Base-by-base conservation (phyloP, 2,329 filamentous ascomycete genomes). In the Pleoardoris graminearum region DNA sequence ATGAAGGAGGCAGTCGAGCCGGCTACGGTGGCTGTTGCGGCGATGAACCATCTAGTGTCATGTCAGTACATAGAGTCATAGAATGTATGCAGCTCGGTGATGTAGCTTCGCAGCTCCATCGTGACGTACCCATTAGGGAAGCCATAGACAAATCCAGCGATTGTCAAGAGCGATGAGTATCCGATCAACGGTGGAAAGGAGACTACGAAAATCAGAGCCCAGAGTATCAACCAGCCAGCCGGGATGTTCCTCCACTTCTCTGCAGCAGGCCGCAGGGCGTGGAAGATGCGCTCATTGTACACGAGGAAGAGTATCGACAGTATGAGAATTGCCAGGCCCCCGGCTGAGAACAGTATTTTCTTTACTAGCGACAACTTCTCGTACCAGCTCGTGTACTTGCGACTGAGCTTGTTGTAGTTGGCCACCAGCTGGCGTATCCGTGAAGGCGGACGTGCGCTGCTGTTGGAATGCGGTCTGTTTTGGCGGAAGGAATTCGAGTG, bases 111-210 rank as follows among this genome's bases (percentile, higher is more conserved):
- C n/a, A n/a, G n/a, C n/a, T n/a, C n/a, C n/a, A n/a, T n/a, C n/a
- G n/a, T n/a, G n/a, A n/a, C n/a, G n/a, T n/a, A n/a, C n/a, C 85
- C 85, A 66, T 85, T 84, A 51, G 85, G 85, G 62, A 89, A 81
- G 0, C 87, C 87, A 69, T 87, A 90, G 14, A 90, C 82, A 65
- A 89, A 90, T 0, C 87, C 87, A 3, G 84, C 78, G 17, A 88
- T 79, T 1, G 86, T 89, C 25, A 88, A 79, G 63, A 87, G 86
- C 1, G 88, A 90, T 55, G 87, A 90, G 78, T 96, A 96, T 12
- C 92, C 92, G 58, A 97, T 87, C 63, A 96, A 74, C 2, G 92
- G 92, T 17, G 92, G 92, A 72, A 96, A 95, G 2, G 87, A 90
- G 14, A 91, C 88, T 35, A 82, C 69, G 70, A 92, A 91, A 30